Evolutionary conservation across 257 asterid genomes (phyloP).

Genomic region (Penstemon davidsonii): DNA sequence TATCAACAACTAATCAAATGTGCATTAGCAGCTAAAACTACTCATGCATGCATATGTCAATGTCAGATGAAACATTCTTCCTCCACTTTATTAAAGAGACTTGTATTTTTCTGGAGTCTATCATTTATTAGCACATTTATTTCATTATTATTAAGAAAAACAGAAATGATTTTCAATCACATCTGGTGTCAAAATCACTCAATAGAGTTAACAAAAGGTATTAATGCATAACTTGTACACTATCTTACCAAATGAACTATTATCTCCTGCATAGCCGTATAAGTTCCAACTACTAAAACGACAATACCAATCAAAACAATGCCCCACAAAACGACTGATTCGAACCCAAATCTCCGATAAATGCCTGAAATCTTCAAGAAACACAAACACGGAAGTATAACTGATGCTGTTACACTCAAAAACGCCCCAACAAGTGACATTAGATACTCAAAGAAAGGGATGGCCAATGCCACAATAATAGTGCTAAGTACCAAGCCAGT

Average conservation of each 20-base stretch:
- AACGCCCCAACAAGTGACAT: conserved; percentile 81
- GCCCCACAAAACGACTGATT: conserved; percentile 36
- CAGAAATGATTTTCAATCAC: too few relatives aligned
- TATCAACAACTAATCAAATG: too few relatives aligned
- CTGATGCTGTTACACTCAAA: conserved; percentile 58
- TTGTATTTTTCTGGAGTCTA: too few relatives aligned
- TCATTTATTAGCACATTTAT: too few relatives aligned
- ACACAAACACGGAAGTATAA: conserved; percentile 75
- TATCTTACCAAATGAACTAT: conserved; percentile 30
- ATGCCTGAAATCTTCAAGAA: conserved; percentile 69
- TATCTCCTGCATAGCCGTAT: conserved; percentile 52
- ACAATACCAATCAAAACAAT: conserved; percentile 48
- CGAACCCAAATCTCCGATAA: conserved; percentile 40
- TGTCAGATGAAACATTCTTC: too few relatives aligned
- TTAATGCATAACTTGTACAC: not conserved
- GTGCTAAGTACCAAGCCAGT: conserved; percentile 60
- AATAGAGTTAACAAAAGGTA: not conserved
- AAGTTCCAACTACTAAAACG: conserved; percentile 61
- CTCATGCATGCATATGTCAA: too few relatives aligned
- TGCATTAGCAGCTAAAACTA: too few relatives aligned
- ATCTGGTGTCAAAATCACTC: too few relatives aligned
- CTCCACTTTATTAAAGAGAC: too few relatives aligned
- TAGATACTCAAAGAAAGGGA: conserved; percentile 70
- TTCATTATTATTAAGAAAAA: too few relatives aligned
- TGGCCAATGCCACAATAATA: conserved; percentile 53